Percentiles rank a stretch among this genome's conserved stretches.
Evolutionary conservation across 2,329 filamentous ascomycete genomes (phyloP).

Genomic region (Neonectria magnoliae): DNA sequence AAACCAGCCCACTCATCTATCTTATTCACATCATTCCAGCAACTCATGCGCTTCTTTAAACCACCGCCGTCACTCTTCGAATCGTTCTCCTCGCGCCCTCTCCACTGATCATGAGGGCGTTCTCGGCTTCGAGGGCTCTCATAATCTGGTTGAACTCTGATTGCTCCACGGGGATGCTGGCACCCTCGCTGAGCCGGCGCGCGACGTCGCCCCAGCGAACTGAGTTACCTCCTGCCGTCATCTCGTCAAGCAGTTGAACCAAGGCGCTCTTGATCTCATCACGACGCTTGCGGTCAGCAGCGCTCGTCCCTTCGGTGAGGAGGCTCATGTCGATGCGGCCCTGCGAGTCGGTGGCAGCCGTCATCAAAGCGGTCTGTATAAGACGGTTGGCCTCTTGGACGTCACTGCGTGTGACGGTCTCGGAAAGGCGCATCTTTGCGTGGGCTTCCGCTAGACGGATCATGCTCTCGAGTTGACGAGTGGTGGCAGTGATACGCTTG

Average conservation of each 20-base stretch:
- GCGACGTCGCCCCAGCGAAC: slow-evolving; percentile 84
- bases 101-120: slow-evolving; percentile 79
- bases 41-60: slow-evolving; percentile 19
- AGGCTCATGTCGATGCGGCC: slow-evolving; percentile 97
- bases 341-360: slow-evolving; percentile 92
- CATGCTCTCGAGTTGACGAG: slow-evolving; percentile 96
- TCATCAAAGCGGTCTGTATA: slow-evolving; percentile 94
- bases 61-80: slow-evolving; percentile 70
- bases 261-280: slow-evolving; percentile 87
- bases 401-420: slow-evolving; percentile 80
- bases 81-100: slow-evolving; percentile 87
- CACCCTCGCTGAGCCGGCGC: slow-evolving; percentile 76
- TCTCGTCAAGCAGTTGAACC: slow-evolving; percentile 79
- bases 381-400: slow-evolving; percentile 91
- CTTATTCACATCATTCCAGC: slow-evolving; percentile 36
- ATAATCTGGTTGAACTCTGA: slow-evolving; percentile 86
- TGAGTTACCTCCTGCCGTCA: slow-evolving; percentile 72
- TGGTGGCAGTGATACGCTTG: slow-evolving; percentile 97
- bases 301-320: slow-evolving; percentile 91
- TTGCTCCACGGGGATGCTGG: slow-evolving; percentile 76
- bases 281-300: slow-evolving; percentile 83
- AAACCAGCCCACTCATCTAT: slow-evolving; percentile 30
- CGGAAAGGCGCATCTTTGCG: slow-evolving; percentile 92
- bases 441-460: slow-evolving; percentile 96
- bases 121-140: slow-evolving; percentile 84